phyloP scores from a whole-genome alignment of 495 filamentous ascomycete species.

The Penicillium malachiteum region DNA sequence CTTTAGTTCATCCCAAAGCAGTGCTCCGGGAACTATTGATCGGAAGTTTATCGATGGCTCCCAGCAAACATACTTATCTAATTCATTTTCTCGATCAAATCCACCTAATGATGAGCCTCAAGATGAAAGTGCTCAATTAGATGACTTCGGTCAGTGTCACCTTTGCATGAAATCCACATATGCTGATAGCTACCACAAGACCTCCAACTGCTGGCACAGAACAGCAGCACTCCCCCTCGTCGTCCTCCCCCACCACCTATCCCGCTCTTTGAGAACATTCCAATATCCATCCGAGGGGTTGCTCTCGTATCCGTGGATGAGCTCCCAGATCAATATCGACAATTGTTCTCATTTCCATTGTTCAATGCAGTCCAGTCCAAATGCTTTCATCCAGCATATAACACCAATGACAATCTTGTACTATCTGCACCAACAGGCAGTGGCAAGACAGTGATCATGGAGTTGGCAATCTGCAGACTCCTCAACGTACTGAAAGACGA shows the following conservation, averaged over 20 bases:
- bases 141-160: slow-evolving; percentile 52
- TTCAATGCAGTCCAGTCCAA: slow-evolving; percentile 95
- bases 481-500: slow-evolving; percentile 60
- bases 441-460: slow-evolving; percentile 88
- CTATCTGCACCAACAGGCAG: slow-evolving; percentile 90
- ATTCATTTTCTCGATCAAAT: background rate
- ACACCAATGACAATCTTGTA: slow-evolving; percentile 78
- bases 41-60: slow-evolving; percentile 30
- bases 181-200: background rate
- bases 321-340: slow-evolving; percentile 74
- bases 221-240: background rate
- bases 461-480: slow-evolving; percentile 86
- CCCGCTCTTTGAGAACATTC: slow-evolving; percentile 28
- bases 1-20: slow-evolving; percentile 12
- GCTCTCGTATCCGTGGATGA: slow-evolving; percentile 67
- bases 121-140: slow-evolving; percentile 34
- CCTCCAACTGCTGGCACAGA: background rate
- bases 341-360: slow-evolving; percentile 74
- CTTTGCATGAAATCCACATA: background rate
- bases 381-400: slow-evolving; percentile 72
- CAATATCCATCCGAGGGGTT: slow-evolving; percentile 60
- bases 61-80: slow-evolving; percentile 12
- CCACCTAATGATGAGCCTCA: slow-evolving; percentile 2
- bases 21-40: slow-evolving; percentile 19
- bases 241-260: background rate